Evolutionary conservation across 768 basidiomycete species (phyloP).

Genomic region (Lactarius tabidus): DNA sequence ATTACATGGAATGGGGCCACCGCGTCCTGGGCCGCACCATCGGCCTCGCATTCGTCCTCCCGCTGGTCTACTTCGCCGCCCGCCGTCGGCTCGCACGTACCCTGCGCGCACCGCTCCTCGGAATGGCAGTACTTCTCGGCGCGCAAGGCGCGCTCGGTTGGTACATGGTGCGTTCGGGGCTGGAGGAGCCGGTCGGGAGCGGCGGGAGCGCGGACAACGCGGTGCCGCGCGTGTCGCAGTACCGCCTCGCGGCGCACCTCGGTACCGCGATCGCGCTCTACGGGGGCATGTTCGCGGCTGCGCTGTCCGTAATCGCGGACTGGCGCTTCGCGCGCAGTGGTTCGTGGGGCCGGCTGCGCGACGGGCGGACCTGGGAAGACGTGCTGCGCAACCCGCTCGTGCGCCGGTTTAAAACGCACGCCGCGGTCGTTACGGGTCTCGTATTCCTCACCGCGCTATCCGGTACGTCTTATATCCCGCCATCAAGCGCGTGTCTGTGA

Average conservation of each 20-base stretch:
- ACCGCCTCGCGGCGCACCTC: conserved; percentile 91
- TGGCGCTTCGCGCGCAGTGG: conserved; percentile 63
- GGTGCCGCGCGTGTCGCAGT: conserved; percentile 94
- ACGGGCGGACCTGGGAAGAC: conserved; percentile 38
- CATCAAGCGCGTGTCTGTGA: background rate
- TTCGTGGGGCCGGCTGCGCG: conserved; percentile 53
- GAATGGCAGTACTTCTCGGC: conserved; percentile 78
- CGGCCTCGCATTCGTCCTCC: conserved; percentile 78
- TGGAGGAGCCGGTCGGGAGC: conserved; percentile 49
- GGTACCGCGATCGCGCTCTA: conserved; percentile 91
- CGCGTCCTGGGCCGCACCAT: conserved; percentile 88
- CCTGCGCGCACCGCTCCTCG: conserved; percentile 60
- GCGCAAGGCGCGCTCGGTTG: conserved; percentile 91
- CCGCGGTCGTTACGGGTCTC: conserved; percentile 64
- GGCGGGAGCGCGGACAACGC: conserved; percentile 69
- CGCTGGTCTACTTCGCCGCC: conserved; percentile 74
- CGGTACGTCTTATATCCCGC: conserved; percentile 46
- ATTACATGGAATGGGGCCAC: conserved; percentile 98
- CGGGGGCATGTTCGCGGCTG: conserved; percentile 84
- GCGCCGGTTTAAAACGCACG: conserved; percentile 52
- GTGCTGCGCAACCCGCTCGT: conserved; percentile 55
- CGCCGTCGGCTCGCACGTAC: conserved; percentile 63
- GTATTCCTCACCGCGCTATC: conserved; percentile 92
- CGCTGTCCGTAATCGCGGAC: conserved; percentile 71
- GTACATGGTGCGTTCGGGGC: conserved; percentile 99